These are phyloP conservation scores for Sclerotinia nivalis DNA, from an alignment of 2,329 filamentous ascomycete species.

Conservation along the genomic window DNA sequence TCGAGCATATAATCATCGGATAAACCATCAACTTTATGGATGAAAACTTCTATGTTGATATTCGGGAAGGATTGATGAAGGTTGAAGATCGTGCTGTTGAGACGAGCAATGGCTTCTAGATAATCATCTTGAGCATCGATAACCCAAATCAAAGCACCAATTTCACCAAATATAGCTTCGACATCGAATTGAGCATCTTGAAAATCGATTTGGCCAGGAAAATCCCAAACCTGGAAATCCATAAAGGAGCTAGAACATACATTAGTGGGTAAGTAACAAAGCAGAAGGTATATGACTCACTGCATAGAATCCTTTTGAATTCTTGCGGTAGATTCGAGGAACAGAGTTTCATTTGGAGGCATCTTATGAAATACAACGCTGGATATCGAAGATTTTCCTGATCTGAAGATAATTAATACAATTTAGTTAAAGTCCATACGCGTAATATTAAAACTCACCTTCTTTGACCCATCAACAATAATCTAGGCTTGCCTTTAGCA, in stretches of 20 bases:
- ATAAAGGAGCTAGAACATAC: slow-evolving; percentile 78
- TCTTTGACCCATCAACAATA: slow-evolving; percentile 93
- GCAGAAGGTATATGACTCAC: slow-evolving; percentile 53
- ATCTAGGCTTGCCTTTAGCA: slow-evolving; percentile 70
- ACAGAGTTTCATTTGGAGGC: slow-evolving; percentile 91
- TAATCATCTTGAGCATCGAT: slow-evolving; percentile 99
- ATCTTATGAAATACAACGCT: slow-evolving; percentile 99
- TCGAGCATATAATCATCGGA: slow-evolving; percentile 96
- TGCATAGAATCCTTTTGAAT: slow-evolving; percentile 96
- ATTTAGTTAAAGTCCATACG: not conserved
- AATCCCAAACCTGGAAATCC: slow-evolving; percentile 98
- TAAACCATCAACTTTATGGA: slow-evolving; percentile 98
- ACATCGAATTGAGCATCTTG: slow-evolving; percentile 87
- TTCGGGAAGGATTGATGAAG: slow-evolving; percentile 86
- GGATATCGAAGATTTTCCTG: slow-evolving; percentile 96
- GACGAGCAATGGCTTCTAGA: slow-evolving; percentile 80
- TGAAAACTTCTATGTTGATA: slow-evolving; percentile 97
- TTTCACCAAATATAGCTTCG: slow-evolving; percentile 89
- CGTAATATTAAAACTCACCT: slow-evolving; percentile 57
- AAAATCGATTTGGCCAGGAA: slow-evolving; percentile 92
- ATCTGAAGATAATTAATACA: slow-evolving; percentile 56
- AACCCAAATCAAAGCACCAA: slow-evolving; percentile 95
- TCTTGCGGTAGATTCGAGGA: slow-evolving; percentile 89
- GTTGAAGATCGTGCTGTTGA: slow-evolving; percentile 86
- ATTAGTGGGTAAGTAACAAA: slow-evolving; percentile 24